Conservation (phyloP, 768 basidiomycete species). For the Russula brevipes region DNA sequence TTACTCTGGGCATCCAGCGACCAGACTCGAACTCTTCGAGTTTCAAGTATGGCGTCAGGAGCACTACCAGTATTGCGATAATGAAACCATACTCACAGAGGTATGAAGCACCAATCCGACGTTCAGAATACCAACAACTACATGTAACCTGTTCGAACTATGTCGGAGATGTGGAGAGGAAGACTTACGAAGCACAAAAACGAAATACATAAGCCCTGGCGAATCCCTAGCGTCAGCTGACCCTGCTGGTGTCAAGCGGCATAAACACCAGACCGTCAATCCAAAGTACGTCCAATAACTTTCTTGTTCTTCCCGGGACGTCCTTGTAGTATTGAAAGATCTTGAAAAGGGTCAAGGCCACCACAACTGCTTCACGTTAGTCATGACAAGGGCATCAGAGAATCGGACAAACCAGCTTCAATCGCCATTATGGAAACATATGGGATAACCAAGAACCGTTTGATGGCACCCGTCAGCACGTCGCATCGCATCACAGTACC, state of each 20-base stretch:
- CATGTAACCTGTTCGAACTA: neutral
- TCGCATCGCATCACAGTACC: neutral
- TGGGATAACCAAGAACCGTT: neutral
- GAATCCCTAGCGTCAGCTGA: neutral
- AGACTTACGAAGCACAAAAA: constrained; percentile 21
- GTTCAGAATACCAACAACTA: constrained; percentile 19
- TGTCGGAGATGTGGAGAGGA: neutral
- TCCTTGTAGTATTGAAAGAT: neutral
- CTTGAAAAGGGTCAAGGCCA: constrained; percentile 17
- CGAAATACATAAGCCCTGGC: constrained; percentile 20
- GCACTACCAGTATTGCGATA: neutral
- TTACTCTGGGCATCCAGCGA: constrained; percentile 5
- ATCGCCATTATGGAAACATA: constrained; percentile 10
- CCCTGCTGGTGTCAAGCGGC: neutral
- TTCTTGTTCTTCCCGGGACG: neutral
- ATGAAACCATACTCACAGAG: neutral
- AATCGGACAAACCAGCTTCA: constrained; percentile 11
- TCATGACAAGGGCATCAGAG: neutral
- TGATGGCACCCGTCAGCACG: neutral
- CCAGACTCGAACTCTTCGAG: constrained; percentile 7
- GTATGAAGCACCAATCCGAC: constrained; percentile 8
- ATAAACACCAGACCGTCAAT: constrained; percentile 5
- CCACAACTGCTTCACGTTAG: constrained; percentile 2
- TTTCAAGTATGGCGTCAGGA: neutral
- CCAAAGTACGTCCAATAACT: constrained; percentile 17